Evolutionary conservation across 768 basidiomycete species (phyloP).

Genomic region (Chalciporus piperatus): DNA sequence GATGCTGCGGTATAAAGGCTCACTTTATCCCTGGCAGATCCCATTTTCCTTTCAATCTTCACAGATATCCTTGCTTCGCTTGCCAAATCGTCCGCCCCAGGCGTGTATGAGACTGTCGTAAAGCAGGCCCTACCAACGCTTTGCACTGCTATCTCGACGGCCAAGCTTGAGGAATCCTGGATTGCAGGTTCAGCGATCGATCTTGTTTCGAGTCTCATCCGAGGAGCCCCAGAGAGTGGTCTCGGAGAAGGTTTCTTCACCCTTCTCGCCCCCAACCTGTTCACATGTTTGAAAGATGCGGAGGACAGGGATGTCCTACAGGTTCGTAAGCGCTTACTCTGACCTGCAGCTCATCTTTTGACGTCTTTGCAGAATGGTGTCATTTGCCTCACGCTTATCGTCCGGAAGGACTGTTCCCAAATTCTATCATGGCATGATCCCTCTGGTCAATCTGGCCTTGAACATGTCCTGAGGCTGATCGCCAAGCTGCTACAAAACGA

Average conservation of each 20-base stretch:
- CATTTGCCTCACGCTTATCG: conserved; percentile 72
- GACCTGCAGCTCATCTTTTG: background rate
- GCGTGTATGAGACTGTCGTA: conserved; percentile 71
- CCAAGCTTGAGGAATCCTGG: conserved; percentile 66
- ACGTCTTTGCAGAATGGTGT: conserved; percentile 67
- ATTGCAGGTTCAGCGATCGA: conserved; percentile 81
- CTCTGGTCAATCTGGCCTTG: conserved; percentile 70
- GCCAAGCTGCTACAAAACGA: conserved; percentile 73
- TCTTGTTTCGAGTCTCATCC: conserved; percentile 67
- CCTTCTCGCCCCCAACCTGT: conserved; percentile 69
- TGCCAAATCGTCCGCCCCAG: conserved; percentile 53
- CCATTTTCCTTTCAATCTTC: conserved; percentile 82
- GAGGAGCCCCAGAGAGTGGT: conserved; percentile 58
- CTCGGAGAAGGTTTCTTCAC: conserved; percentile 83
- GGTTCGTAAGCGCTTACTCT: conserved; percentile 35
- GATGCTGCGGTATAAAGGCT: background rate
- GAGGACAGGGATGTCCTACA: conserved; percentile 88
- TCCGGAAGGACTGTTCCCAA: conserved; percentile 85
- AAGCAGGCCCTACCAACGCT: conserved; percentile 72
- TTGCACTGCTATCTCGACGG: conserved; percentile 56
- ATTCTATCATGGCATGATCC: conserved; percentile 72
- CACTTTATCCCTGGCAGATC: conserved; percentile 52
- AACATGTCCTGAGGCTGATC: conserved; percentile 70
- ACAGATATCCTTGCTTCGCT: conserved; percentile 76
- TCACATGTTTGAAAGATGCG: conserved; percentile 60